Evolutionary conservation across 2,329 filamentous ascomycete genomes (phyloP), one percentile per base, ranked within the genome.

Genomic region (Diaporthe aspalathi): DNA sequence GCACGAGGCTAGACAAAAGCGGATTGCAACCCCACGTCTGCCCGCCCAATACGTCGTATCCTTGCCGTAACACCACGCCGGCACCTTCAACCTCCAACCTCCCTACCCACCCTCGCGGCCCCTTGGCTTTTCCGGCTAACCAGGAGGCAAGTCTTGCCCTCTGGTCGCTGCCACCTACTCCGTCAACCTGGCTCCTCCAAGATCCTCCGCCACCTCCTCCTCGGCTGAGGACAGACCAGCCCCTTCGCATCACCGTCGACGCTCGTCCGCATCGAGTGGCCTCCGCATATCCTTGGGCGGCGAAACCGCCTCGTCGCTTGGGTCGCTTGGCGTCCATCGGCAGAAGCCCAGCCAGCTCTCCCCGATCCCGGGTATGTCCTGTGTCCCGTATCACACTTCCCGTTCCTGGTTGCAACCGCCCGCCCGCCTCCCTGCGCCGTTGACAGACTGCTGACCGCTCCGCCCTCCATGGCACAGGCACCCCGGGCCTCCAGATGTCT

Each of bases 401-500:
- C 62, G 47, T n/a, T 63, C 74, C 73, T 57, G n/a, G 43, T 57
- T 29, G 47, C 29, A 40, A 40, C 60, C 43, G 27, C 62, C 63
- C 52, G 54, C 63, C 70, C 62, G 60, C 69, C 53, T 17, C 27
- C 40, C 53, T 43, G 32, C 47, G 45, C 52, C 45, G 35, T 29
- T 63, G 35, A 57, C 56, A 65, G 16, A 32, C 24, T 17, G 40
- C 63, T 71, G 32, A 71, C 45, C 32, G 22, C 49, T 38, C 71
- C 40, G 11, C n/a, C 40, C n/a, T 24, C 29, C 27, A 27, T 63
- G 43, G 71, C 76, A 71, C 81, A 88, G 86, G 88, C 78, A 90
- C 86, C 66, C 87, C 89, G 53, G 85, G 83, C 76, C 78, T 82
- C 75, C 83, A 84, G 77, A 97, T 97, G 95, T 93, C 93, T 76